Base-by-base conservation (phyloP, 2,329 filamentous ascomycete genomes). In the Scortechinia acanthostroma region DNA sequence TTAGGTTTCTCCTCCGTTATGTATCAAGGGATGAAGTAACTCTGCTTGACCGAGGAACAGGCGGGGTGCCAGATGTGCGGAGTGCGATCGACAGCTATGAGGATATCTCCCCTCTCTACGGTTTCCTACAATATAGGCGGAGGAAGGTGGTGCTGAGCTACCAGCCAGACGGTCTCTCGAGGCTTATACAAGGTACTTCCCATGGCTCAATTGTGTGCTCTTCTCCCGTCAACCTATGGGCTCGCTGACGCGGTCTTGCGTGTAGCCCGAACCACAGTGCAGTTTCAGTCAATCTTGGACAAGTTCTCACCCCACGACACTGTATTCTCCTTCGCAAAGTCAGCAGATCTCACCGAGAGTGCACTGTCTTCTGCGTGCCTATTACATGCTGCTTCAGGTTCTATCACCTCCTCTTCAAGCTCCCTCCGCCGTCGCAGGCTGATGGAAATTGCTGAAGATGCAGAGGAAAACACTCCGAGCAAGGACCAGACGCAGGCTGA, bases 1-100 rank as follows among this genome's bases (percentile, higher is more conserved):
- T 30, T 58, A 97, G 93, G 93, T 93, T 98, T 58, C 79, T 97
- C 50, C 80, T 98, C 55, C 91, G 91, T 62, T 98, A 98, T 67
- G 75, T 80, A 50, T 85, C 85, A 49, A 84, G 93, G 63, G 93
- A 98, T 70, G 88, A 91, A 54, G 76, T 98, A 49, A 83, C 88
- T 52, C 66, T 98, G 46, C 71, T 93, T 47, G 79, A 74, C 48
- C 80, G 77, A 53, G 93, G 93, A 43, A 85, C 74, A 52, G 87
- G 88, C 52, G 91, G 93, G 50, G 83, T 95, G 48, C 76, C 81
- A 49, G 93, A 97, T 61, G 81, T 93, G 51, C 85, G 90, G 57
- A 81, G 82, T 56, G 77, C 81, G 46, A 83, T 97, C 53, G 77
- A 83, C 48, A 72, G 78, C 50, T 95, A 94, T 60, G 79, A 87